Conservation (phyloP, 257 asterid species). For the Buddleja alternifolia region DNA sequence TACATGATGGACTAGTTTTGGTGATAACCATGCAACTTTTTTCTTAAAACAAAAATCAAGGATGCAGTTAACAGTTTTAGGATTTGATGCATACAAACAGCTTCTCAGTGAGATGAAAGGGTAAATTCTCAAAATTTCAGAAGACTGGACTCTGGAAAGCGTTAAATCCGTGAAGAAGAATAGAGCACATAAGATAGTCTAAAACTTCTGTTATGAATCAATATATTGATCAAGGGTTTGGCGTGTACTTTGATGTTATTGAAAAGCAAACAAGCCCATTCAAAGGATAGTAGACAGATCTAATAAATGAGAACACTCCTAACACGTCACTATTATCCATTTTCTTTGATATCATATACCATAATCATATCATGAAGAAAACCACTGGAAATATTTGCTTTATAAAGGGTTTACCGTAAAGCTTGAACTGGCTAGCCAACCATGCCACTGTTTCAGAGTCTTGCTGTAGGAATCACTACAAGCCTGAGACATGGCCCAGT, state of each 20-base stretch:
- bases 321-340: conserved; percentile 4
- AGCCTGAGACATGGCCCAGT: conserved; percentile 93
- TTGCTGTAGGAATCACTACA: conserved; percentile 79
- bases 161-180: conserved; percentile 5
- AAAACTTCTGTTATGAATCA: conserved; percentile 11
- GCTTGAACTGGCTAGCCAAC: conserved; percentile 98
- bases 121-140: conserved; percentile 4
- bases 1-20: neutral
- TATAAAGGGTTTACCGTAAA: conserved; percentile 58
- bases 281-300: neutral
- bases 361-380: conserved; percentile 10
- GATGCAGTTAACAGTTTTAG: conserved; percentile 6
- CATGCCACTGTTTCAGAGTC: conserved; percentile 92
- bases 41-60: neutral
- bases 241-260: neutral
- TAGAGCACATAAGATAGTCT: conserved; percentile 12
- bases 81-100: neutral
- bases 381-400: neutral
- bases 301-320: conserved; percentile 8
- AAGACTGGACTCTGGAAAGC: neutral
- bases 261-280: neutral
- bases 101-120: conserved; percentile 2
- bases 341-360: neutral
- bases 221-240: neutral
- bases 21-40: neutral